Percentiles rank a stretch among this genome's conserved stretches.
Evolutionary conservation across 148 eudicot species (phyloP).

Genomic region (Drosera capensis): DNA sequence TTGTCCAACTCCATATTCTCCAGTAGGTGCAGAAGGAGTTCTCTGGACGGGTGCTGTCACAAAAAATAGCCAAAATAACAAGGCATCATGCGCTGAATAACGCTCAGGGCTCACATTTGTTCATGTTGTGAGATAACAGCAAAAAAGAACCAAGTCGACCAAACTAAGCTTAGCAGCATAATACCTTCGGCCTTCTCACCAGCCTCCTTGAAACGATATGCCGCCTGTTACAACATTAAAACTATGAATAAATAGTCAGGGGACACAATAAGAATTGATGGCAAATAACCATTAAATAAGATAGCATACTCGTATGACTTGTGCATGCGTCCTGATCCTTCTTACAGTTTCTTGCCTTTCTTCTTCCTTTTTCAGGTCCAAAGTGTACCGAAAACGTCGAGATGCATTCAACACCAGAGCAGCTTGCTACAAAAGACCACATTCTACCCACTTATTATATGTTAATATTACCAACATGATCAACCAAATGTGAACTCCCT

Average conservation of each 20-base stretch:
- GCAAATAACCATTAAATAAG: not conserved
- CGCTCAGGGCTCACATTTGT: slow-evolving; percentile 1
- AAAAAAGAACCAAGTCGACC: too few relatives aligned
- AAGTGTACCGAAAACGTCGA: slow-evolving; percentile 83
- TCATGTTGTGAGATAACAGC: too few relatives aligned
- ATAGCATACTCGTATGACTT: slow-evolving; percentile 63
- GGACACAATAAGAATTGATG: not conserved
- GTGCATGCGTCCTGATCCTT: slow-evolving; percentile 85
- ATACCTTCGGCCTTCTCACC: slow-evolving; percentile 45
- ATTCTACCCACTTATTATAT: slow-evolving; percentile 4
- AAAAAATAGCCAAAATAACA: slow-evolving; percentile 7
- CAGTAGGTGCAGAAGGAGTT: slow-evolving; percentile 20
- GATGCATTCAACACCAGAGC: slow-evolving; percentile 96
- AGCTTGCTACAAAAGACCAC: slow-evolving; percentile 53
- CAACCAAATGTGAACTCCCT: too few relatives aligned
- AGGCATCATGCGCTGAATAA: too few relatives aligned
- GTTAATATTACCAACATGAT: too few relatives aligned
- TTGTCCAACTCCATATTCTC: slow-evolving; percentile 40
- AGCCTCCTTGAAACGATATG: slow-evolving; percentile 64
- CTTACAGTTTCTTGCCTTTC: slow-evolving; percentile 59
- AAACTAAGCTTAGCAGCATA: not conserved
- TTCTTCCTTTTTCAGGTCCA: slow-evolving; percentile 89
- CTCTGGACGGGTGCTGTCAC: slow-evolving; percentile 23
- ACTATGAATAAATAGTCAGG: not conserved
- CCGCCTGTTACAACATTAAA: slow-evolving; percentile 37